Evolutionary conservation across 257 asterid species (phyloP), one percentile per base, ranked within the genome.

Genomic region (Asclepias syriaca): DNA sequence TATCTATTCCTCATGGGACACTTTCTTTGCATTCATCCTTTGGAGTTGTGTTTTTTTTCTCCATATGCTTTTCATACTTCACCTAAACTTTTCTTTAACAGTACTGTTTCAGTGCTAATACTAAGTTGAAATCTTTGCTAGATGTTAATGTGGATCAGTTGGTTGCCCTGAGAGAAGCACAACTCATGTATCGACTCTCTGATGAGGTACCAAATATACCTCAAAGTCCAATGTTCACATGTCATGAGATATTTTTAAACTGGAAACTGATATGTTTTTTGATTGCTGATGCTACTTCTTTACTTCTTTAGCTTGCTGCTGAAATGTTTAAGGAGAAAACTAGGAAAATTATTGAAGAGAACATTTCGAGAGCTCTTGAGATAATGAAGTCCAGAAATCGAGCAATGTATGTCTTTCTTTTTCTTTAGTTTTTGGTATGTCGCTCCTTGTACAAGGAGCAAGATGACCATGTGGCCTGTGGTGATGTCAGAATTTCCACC

Each of bases 321-420:
- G 96, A 85, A 74, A 85, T 88, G 96, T 90, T 95, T 79, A 90
- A 92, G 84, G 95, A 92, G 85, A 92, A 86, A 83, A 85, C 90
- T 16, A 87, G 98, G 84, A 92, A 89, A 88, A 86, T 92, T 77
- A 94, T 81, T 71, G 98, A 92, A 81, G 84, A 83, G 80, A 77
- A 80, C 81, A 82, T 92, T 84, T 78, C 98, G 53, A 85, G 80
- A 70, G 96, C 99, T 75, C 80, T 90, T 75, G 77, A 64, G 74
- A 72, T 83, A 19, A 77, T 86, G 85, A 92, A 92, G 82, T 95
- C 98, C 77, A 84, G 99, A 82, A 76, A 88, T 80, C 88, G 85
- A 84, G 78, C 83, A 37, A 71, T 70, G 99, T 94, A 88, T 64
- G 91, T 49, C 16, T 46, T 22, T 48, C 51, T 11, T 56, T 43